A percentile compares a stretch with the other conserved stretches of the same genome.
Evolutionary conservation across 345 rosid genomes (phyloP).

Genomic region (Melastoma malabathricum): DNA sequence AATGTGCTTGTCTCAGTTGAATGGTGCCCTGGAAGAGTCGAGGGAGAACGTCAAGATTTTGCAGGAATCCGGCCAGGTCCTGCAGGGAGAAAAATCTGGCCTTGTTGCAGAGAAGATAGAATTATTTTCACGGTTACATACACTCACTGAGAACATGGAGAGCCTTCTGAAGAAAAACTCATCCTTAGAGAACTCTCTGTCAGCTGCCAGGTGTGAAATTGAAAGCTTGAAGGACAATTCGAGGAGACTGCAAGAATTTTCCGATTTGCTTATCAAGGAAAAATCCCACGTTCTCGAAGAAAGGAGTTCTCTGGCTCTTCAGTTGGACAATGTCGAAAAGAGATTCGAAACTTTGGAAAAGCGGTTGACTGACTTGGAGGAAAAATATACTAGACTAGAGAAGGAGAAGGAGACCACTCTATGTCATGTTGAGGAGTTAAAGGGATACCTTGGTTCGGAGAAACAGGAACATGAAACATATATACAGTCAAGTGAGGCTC

Average conservation of each 20-base stretch:
- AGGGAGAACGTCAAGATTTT: conserved; percentile 40
- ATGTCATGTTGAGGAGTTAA: conserved; percentile 52
- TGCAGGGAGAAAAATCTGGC: conserved; percentile 56
- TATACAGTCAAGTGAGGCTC: conserved; percentile 45
- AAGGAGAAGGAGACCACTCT: conserved; percentile 47
- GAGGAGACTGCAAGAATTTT: conserved; percentile 63
- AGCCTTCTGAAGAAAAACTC: conserved; percentile 50
- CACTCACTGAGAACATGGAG: conserved; percentile 63
- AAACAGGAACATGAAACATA: conserved; percentile 43
- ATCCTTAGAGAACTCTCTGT: conserved; percentile 37
- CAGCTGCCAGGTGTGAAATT: conserved; percentile 63
- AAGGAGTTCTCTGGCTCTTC: conserved; percentile 41
- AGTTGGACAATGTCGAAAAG: conserved; percentile 43
- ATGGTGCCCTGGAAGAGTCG: conserved; percentile 57
- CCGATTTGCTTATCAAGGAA: conserved; percentile 53
- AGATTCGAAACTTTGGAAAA: conserved; percentile 55
- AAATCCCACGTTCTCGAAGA: conserved; percentile 44
- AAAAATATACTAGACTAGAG: conserved; percentile 47
- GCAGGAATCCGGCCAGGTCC: conserved; percentile 48
- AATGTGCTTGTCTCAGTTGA: conserved; percentile 57
- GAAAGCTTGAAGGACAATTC: conserved; percentile 54
- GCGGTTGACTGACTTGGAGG: conserved; percentile 52
- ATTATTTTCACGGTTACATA: conserved; percentile 68
- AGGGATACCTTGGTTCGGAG: conserved; percentile 41
- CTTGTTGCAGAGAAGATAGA: conserved; percentile 60